Conservation (phyloP, 495 filamentous ascomycete genomes). For the Hypoxylon cercidicola region DNA sequence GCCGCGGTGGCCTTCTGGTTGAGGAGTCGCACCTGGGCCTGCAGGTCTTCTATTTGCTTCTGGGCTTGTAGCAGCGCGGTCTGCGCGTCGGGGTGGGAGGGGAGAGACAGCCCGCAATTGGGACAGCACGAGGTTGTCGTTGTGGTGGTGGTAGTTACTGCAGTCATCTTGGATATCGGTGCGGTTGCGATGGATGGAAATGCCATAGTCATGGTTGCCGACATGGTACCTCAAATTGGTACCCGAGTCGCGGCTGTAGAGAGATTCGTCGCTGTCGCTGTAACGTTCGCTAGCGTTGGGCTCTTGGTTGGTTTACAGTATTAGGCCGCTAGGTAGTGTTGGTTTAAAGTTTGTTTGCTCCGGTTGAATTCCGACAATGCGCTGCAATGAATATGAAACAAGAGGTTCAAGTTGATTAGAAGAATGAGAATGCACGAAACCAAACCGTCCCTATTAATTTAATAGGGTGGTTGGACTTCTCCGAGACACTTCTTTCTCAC, state of each 20-base stretch:
- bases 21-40: conserved; percentile 78
- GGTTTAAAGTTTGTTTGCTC: background rate
- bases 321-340: background rate
- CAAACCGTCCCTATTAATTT: background rate
- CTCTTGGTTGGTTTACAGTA: background rate
- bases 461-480: conserved; percentile 30
- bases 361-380: background rate
- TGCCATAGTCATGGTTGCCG: conserved; percentile 42
- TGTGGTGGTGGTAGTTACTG: conserved; percentile 12
- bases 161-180: conserved; percentile 22
- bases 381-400: background rate
- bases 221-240: conserved; percentile 26
- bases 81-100: conserved; percentile 57
- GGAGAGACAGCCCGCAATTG: conserved; percentile 44
- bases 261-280: background rate
- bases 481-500: background rate
- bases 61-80: conserved; percentile 67
- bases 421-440: background rate
- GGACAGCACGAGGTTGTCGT: conserved; percentile 43
- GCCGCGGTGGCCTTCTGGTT: conserved; percentile 81
- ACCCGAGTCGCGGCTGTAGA: conserved; percentile 15
- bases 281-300: background rate
- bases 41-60: conserved; percentile 78
- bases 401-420: background rate
- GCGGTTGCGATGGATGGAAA: conserved; percentile 26